Conservation (phyloP, 2,329 filamentous ascomycete genomes). For the Pestalotiopsis sp. region DNA sequence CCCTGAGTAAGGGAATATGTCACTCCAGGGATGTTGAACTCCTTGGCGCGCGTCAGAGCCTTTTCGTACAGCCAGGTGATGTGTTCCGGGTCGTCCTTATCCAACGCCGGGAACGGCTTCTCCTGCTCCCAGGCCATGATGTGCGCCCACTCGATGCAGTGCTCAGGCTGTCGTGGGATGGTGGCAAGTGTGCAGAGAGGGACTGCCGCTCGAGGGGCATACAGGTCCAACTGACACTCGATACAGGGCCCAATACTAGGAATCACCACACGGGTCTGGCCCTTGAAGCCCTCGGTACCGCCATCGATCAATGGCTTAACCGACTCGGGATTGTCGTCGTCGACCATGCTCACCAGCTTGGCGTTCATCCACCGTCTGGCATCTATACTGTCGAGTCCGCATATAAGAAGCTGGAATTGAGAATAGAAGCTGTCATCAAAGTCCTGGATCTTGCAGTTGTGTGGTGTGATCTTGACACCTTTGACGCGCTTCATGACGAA, state of each 20-base stretch:
- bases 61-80: conserved; percentile 96
- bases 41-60: conserved; percentile 76
- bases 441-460: conserved; percentile 95
- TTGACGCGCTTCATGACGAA: conserved; percentile 91
- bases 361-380: conserved; percentile 98
- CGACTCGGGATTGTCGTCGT: conserved; percentile 78
- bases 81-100: conserved; percentile 95
- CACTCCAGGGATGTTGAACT: conserved; percentile 90
- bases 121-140: conserved; percentile 95
- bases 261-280: conserved; percentile 88
- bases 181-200: conserved; percentile 95
- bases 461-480: conserved; percentile 89
- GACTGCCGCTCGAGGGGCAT: conserved; percentile 94
- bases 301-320: conserved; percentile 95
- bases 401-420: conserved; percentile 93
- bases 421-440: conserved; percentile 96
- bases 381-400: conserved; percentile 95
- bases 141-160: conserved; percentile 98
- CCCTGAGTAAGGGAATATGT: conserved; percentile 96
- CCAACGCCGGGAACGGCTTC: conserved; percentile 80
- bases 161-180: conserved; percentile 94
- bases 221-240: conserved; percentile 98
- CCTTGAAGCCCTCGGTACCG: conserved; percentile 97
- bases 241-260: conserved; percentile 95
- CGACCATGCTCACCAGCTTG: conserved; percentile 87